Base-by-base conservation (phyloP, 2,329 filamentous ascomycete genomes). In the Zymoseptoria brevis region DNA sequence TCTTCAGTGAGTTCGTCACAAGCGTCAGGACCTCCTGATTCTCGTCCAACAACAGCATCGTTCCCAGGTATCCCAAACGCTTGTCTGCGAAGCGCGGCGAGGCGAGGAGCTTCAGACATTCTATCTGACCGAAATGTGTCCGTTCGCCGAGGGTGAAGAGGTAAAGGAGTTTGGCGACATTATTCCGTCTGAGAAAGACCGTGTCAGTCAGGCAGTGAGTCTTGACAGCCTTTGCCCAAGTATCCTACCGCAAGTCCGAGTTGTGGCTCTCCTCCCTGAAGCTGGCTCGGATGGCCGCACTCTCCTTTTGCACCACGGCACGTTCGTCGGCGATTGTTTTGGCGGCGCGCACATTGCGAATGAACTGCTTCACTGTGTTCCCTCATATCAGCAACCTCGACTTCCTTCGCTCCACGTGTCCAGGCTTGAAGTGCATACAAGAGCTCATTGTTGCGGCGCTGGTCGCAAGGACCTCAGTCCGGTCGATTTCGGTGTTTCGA, bases 281-380 rank as follows among this genome's bases (percentile, higher is more conserved):
- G 78, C 93, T 97, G 68, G 94, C 91, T 77, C 94, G 85, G 73
- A 99, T 99, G 53, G 93, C 90, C 60, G 94, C 94, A 77, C 94
- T 99, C 80, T 99, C 94, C 77, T 99, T 99, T 72, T 97, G 94
- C 64, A 99, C 95, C 58, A 99, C 94, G 56, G 94, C 93, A 73
- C 94, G 87, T 80, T 99, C 94, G 77, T 99, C 94, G 74, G 95
- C 95, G 73, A 99, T 96, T 41, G 94, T 99, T 81, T 99, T 99
- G 62, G 94, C 91, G 62, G 94, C 93, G 75, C 94, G 90, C 74
- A 99, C 94, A 78, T 96, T 97, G 74, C 94, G 92, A 77, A 99
- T 99, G 79, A 99, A 99, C 79, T 97, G 94, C 80, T 99, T 99
- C 75, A 99, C 94, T 97, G 52, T 45, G 19, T 22, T 11, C 16